Base-by-base conservation (phyloP, 148 eudicot species). In the Silene latifolia region DNA sequence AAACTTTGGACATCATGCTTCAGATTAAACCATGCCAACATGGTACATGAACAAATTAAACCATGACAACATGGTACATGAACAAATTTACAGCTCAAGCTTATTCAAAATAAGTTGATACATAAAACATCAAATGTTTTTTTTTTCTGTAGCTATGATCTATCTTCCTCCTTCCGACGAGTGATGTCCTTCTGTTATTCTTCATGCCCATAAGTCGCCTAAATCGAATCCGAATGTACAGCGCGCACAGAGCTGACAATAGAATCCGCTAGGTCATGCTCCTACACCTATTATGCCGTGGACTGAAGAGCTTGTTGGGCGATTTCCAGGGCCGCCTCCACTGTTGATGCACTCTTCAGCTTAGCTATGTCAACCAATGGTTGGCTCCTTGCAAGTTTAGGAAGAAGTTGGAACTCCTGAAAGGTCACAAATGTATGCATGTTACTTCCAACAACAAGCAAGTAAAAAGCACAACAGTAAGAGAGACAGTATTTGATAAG, bases 381-480 rank as follows among this genome's bases (percentile, higher is more conserved):
- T 72, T 94, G 98, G 72, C 78, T 79, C 80, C 86, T 87, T 2
- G 97, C 97, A 51, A 94, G 91, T 75, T 94, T 83, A 3, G 98
- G 96, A 65, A 94, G 96, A 81, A 94, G 92, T 87, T 94, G 86
- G 83, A 88, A 88, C 80, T 94, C 98, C 98, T 93, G 80, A 44
- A 81, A 78, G 13, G 47, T 39, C 13, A 35, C 7, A n/a, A 25
- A 7, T 25, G 19, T 17, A 5, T 8, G 59, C 18, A 10, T 11
- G 66, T 11, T 46, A 73, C 7, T 66, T 72, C 47, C 76, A 56
- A 20, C 7, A 9, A 15, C 29, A 10, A 3, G n/a, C 17, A 27
- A 65, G n/a, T 13, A 32, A 42, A 29, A 65, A 29, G 35, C 35
- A 32, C 35, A 32, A 32, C 35, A 32, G 5, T 32, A 32, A 32